These are phyloP conservation scores for Eutypa lata DNA, from an alignment of 2,329 filamentous ascomycete species.

Conservation along the genomic window DNA sequence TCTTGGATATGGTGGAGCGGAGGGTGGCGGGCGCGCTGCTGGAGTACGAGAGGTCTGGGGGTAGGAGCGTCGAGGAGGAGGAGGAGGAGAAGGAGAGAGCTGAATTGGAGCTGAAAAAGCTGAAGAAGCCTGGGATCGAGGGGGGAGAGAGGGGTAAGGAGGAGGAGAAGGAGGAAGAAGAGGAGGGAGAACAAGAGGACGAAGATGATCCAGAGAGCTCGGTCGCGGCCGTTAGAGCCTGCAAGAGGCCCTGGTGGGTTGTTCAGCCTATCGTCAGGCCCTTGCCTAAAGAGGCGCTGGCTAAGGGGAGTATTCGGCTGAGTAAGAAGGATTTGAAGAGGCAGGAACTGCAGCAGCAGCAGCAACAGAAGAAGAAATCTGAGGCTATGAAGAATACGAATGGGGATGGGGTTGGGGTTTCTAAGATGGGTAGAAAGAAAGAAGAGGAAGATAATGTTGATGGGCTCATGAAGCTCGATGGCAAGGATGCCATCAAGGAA, in stretches of 20 bases:
- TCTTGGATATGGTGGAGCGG: slow-evolving; percentile 71
- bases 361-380: slow-evolving; percentile 5
- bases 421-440: slow-evolving; percentile 4
- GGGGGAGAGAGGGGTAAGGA: slow-evolving; percentile 27
- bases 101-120: slow-evolving; percentile 15
- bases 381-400: background rate
- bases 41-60: slow-evolving; percentile 58
- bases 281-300: slow-evolving; percentile 80
- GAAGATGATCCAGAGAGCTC: slow-evolving; percentile 54
- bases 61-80: slow-evolving; percentile 47
- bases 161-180: slow-evolving; percentile 30
- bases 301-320: slow-evolving; percentile 71
- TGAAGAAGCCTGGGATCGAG: slow-evolving; percentile 15
- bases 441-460: slow-evolving; percentile 7
- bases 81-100: too few relatives aligned
- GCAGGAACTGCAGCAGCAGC: slow-evolving; percentile 20
- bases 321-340: slow-evolving; percentile 66
- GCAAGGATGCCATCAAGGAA: slow-evolving; percentile 19
- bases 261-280: slow-evolving; percentile 85
- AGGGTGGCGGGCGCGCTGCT: slow-evolving; percentile 70
- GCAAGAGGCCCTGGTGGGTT: slow-evolving; percentile 84
- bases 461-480: slow-evolving; percentile 20
- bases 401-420: background rate
- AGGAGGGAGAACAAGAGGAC: slow-evolving; percentile 23
- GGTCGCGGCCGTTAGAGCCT: slow-evolving; percentile 65